Base-by-base conservation (phyloP, 2,329 filamentous ascomycete species). In the Exophiala xenobiotica region DNA sequence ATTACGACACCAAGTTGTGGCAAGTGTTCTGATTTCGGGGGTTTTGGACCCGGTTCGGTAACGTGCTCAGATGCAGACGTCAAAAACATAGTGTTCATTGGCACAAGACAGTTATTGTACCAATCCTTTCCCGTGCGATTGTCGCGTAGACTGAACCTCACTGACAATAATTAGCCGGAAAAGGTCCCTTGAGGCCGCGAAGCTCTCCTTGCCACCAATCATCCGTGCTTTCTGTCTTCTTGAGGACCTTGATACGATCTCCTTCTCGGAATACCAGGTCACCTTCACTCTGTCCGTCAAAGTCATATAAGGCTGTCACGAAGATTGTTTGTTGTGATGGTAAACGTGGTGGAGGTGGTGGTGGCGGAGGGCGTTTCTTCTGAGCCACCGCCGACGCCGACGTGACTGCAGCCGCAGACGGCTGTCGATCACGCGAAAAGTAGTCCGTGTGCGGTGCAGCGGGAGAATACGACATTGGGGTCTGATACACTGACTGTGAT, bases 131-230 rank as follows among this genome's bases (percentile, higher is more conserved):
- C n/a, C n/a, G n/a, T n/a, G n/a, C n/a, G n/a, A n/a, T n/a, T n/a
- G n/a, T n/a, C n/a, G n/a, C n/a, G n/a, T n/a, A n/a, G n/a, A n/a
- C n/a, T n/a, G n/a, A n/a, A n/a, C n/a, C n/a, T 58, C 44, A 60
- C 44, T 58, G 53, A 29, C 86, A 88, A 70, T 95, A 95, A 68
- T 95, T 95, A 5, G 89, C 89, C 1, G 89, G 89, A 65, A 95
- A 95, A 59, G 76, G 83, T 3, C 89, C 89, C 64, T 77, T 79
- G 20, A 74, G 67, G 0, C 88, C 88, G 33, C 75, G 74, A 11
- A 91, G 58, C 68, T 93, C 88, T 9, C 89, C 89, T 56, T 88
- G 81, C 89, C 89, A 95, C 88, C 89, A 95, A 65, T 93, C 89
- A 69, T 93, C 86, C 18, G 82, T 85, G 55, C 85, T 90, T 5